These are phyloP conservation scores for Immersiella caudata DNA, from an alignment of 495 filamentous ascomycete genomes.

Conservation along the genomic window DNA sequence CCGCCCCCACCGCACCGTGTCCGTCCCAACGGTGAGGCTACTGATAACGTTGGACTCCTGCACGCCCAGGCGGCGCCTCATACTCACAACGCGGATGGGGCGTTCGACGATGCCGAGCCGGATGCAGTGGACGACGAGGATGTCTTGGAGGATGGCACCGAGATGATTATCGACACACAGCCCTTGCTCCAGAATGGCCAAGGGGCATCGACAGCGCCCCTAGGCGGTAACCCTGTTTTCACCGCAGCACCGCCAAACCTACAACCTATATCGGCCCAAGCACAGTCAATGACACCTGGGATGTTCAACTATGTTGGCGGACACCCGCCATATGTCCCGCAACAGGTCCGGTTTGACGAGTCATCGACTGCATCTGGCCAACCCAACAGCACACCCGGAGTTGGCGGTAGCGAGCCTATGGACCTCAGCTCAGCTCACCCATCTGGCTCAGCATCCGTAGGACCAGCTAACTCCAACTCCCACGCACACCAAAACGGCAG, in stretches of 20 bases:
- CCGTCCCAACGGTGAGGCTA: background rate
- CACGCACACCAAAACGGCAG: background rate
- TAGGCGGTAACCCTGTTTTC: slow-evolving; percentile 10
- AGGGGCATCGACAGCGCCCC: background rate
- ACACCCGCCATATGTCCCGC: slow-evolving; percentile 20
- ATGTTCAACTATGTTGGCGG: slow-evolving; percentile 28
- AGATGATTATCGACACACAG: slow-evolving; percentile 45
- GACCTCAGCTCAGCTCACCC: background rate
- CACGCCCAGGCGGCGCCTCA: slow-evolving; percentile 1
- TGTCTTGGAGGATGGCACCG: slow-evolving; percentile 46
- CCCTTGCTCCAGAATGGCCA: slow-evolving; percentile 24
- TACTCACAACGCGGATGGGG: slow-evolving; percentile 32
- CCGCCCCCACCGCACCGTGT: slow-evolving; percentile 10
- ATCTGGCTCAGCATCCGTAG: background rate
- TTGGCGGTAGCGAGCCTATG: background rate
- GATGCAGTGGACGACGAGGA: slow-evolving; percentile 48
- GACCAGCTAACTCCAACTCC: background rate
- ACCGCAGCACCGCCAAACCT: slow-evolving; percentile 20
- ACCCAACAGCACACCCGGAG: background rate
- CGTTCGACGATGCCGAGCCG: slow-evolving; percentile 39
- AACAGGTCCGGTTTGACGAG: background rate
- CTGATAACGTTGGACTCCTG: background rate
- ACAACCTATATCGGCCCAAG: background rate
- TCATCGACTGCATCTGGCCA: background rate
- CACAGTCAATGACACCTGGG: slow-evolving; percentile 7